Conservation (phyloP, 805 yeast genomes). For the Scheffersomyces stipitis region DNA sequence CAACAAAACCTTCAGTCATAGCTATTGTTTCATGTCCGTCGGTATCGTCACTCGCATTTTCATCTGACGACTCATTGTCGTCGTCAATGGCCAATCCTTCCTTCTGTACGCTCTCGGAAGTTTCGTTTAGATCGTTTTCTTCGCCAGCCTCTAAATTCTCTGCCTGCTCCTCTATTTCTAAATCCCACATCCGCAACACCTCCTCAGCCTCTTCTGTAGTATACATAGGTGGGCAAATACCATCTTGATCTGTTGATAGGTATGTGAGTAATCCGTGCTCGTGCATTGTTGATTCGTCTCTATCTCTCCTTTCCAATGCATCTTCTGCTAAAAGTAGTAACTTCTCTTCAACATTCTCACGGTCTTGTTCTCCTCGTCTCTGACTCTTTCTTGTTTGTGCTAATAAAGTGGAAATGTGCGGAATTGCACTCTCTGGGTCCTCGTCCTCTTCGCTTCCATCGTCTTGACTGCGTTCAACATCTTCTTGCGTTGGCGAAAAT, state of each 20-base stretch:
- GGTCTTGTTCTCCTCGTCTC: background rate
- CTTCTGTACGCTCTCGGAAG: background rate
- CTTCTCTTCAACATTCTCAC: conserved; percentile 1
- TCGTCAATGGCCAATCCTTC: conserved; percentile 1
- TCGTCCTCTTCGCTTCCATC: background rate
- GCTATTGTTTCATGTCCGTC: background rate
- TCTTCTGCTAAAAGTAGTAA: conserved; percentile 3
- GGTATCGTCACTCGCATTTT: background rate
- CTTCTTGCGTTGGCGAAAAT: background rate
- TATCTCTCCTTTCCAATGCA: conserved; percentile 8
- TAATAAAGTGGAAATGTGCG: conserved; percentile 1
- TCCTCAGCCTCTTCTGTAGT: conserved; percentile 8
- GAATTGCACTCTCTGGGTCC: background rate
- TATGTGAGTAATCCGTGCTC: conserved; percentile 11
- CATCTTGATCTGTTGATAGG: conserved; percentile 4
- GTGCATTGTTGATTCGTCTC: conserved; percentile 9
- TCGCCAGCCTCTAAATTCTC: conserved; percentile 1
- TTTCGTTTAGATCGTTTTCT: conserved; percentile 1
- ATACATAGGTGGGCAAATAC: conserved; percentile 5
- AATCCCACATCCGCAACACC: conserved; percentile 9
- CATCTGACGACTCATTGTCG: conserved; percentile 2
- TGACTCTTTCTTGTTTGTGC: background rate
- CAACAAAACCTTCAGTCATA: background rate
- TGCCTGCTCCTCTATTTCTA: conserved; percentile 6
- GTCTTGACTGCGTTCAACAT: conserved; percentile 3